Evolutionary conservation across 192 early-diverging fungal genomes (phyloP).

Genomic region (Jimgerdemannia flammicorona): DNA sequence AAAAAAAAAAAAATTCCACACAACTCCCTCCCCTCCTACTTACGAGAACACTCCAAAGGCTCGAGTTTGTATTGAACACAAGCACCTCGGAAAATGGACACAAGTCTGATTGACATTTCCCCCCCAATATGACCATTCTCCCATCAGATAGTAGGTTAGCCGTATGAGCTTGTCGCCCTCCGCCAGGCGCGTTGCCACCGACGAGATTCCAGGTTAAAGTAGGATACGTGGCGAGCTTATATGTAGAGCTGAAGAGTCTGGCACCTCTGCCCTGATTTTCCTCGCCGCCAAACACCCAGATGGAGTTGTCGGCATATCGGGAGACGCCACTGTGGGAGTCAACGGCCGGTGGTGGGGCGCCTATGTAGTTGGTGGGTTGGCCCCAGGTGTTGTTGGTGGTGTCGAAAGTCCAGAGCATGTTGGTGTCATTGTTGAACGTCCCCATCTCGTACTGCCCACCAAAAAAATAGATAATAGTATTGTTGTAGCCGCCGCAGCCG

Average conservation of each 20-base stretch:
- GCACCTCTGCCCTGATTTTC: background rate
- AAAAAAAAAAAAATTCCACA: background rate
- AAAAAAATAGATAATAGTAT: slow-evolving; percentile 6
- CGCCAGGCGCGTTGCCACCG: slow-evolving; percentile 5
- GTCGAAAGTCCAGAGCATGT: slow-evolving; percentile 8
- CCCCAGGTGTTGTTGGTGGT: slow-evolving; percentile 9
- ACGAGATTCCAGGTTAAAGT: slow-evolving; percentile 1
- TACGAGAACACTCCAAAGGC: background rate
- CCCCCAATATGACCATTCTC: slow-evolving; percentile 16
- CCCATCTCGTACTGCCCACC: slow-evolving; percentile 4
- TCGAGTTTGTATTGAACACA: slow-evolving; percentile 8
- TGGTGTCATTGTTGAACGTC: background rate
- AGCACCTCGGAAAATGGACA: background rate
- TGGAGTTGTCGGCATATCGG: background rate
- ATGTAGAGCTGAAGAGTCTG: slow-evolving; percentile 7
- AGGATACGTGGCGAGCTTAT: background rate
- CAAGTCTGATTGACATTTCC: background rate
- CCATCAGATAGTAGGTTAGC: slow-evolving; percentile 7
- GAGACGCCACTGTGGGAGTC: slow-evolving; percentile 8
- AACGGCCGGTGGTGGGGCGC: background rate
- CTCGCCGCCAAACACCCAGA: slow-evolving; percentile 15
- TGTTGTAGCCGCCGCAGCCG: slow-evolving; percentile 8
- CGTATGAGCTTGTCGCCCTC: slow-evolving; percentile 8
- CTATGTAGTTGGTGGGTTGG: background rate
- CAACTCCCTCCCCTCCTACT: background rate